Evolutionary conservation across 176 grass and related monocot species (phyloP), one percentile per base, ranked within the genome.

Genomic region (Stipa capillata): DNA sequence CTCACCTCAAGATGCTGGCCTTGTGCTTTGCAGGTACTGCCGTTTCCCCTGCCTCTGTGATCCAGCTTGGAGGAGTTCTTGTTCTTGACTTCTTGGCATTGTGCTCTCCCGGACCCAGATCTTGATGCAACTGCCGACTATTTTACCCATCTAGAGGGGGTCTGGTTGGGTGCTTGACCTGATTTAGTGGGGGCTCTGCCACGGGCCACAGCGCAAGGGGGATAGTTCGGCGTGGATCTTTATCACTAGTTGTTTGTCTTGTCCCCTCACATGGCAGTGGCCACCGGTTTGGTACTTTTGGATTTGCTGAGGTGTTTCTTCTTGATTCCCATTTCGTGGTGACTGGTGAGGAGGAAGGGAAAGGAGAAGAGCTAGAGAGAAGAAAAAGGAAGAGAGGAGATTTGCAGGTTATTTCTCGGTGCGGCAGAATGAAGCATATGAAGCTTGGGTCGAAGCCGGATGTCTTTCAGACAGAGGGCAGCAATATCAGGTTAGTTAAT

Each of bases 371-470:
- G 50, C 16, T 78, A 74, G 32, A 66, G 55, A 53, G 40, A 49
- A 45, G 17, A 66, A 29, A 21, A 25, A 39, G 50, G 32, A n/a
- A 63, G 66, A 63, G 34, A 51, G 35, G 71, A 63, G 29, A 65
- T 66, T 84, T 37, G 33, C 25, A 37, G 59, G n/a, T 56, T 47
- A 11, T 73, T 90, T 69, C 60, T 81, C 33, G 1, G 10, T 23
- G 48, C 41, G 79, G 21, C 65, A 91, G 68, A 17, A 99, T 99
- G 97, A 99, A 99, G 90, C 92, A 99, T 47, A 99, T 99, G 97
- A 99, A 99, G 67, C 92, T 99, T 86, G 97, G 97, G 65, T 99
- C 97, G 1, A 99, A 96, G 84, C 88, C 92, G 4, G 97, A 99
- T 84, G 82, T 79, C 74, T 96, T 99, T 68, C 92, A 96, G 85